A percentile compares a stretch with the other conserved stretches of the same genome.
Conservation (phyloP, 2,329 filamentous ascomycete genomes). For the Scedosporium minutisporum region DNA sequence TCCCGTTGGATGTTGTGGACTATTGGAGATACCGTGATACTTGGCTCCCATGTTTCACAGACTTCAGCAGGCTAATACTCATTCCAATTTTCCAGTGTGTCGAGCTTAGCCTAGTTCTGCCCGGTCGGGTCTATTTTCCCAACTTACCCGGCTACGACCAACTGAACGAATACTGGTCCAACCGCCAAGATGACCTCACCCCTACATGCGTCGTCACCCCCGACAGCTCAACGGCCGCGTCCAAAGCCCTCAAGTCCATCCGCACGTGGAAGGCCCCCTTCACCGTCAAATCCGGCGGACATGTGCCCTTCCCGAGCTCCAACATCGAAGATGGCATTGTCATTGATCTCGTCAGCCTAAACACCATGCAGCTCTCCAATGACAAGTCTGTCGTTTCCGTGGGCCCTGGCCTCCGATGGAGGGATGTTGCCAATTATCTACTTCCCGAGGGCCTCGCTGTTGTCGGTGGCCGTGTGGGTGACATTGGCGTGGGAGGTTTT, state of each 20-base stretch:
- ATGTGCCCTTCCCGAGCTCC: conserved; percentile 18
- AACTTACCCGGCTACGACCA: neutral
- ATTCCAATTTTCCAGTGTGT: neutral
- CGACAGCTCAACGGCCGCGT: conserved; percentile 13
- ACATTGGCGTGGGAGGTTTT: conserved; percentile 20
- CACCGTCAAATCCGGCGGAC: conserved; percentile 25
- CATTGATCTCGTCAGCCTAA: conserved; percentile 17
- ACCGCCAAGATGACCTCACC: conserved; percentile 15
- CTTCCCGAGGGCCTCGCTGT: conserved; percentile 25
- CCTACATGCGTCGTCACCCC: conserved; percentile 19
- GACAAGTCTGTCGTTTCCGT: conserved; percentile 27
- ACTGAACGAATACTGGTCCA: conserved; percentile 21
- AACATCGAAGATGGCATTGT: conserved; percentile 19
- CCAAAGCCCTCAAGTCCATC: conserved; percentile 11
- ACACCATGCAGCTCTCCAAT: conserved; percentile 10
- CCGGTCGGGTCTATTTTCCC: conserved; percentile 1
- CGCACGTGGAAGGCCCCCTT: conserved; percentile 22
- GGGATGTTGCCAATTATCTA: conserved; percentile 14
- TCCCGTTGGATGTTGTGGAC: neutral
- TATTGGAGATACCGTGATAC: neutral
- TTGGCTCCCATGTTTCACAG: no score
- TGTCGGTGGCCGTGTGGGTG: conserved; percentile 30
- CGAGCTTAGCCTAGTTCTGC: neutral
- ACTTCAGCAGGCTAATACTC: no score
- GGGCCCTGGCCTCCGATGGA: conserved; percentile 36